Evolutionary conservation across 1,284 basidiomycete species (phyloP), one percentile per base, ranked within the genome.

Genomic region (Pholiota adiposa): DNA sequence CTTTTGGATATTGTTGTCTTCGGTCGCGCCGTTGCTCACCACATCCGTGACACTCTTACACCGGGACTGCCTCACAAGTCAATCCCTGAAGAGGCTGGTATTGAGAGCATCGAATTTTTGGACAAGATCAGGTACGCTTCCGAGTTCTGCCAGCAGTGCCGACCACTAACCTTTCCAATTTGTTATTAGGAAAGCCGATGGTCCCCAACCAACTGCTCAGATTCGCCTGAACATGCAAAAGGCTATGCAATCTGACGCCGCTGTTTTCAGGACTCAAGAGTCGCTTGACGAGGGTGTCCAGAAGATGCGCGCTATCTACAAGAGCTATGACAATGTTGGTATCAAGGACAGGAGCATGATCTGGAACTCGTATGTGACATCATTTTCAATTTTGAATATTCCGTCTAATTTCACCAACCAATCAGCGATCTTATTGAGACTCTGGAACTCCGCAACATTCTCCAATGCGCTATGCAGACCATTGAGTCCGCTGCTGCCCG

Each of bases 331-430:
- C 67, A 85, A 97, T 54, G 91, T 99, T 67, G 93, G 95, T 63
- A 93, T 98, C 80, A 97, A 97, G 83, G 97, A 99, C 79, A 87
- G 97, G 72, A 94, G 92, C 75, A 93, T 98, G 94, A 97, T 99
- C 79, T 98, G 97, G 97, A 97, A 97, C 80, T 93, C 93, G 93
- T 96, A 64, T 53, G 79, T 73, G 18, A 31, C 27, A 58, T 34
- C 46, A 9, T 56, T 34, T 41, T 53, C 36, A 50, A 16, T 18
- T 36, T 31, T 19, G 46, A 11, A 50, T 31, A 29, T 6, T 19
- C 18, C 3, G 16, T 23, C 51, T 73, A 14, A 74, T 40, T 51
- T 34, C 50, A 33, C 46, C 50, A 16, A 63, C n/a, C 55, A 56
- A 60, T 27, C 68, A 94, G 92, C 67, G 97, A 99, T 75, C 88